Evolutionary conservation across 2,329 filamentous ascomycete species (phyloP), one percentile per base, ranked within the genome.

Genomic region (Calonectria honghensis): DNA sequence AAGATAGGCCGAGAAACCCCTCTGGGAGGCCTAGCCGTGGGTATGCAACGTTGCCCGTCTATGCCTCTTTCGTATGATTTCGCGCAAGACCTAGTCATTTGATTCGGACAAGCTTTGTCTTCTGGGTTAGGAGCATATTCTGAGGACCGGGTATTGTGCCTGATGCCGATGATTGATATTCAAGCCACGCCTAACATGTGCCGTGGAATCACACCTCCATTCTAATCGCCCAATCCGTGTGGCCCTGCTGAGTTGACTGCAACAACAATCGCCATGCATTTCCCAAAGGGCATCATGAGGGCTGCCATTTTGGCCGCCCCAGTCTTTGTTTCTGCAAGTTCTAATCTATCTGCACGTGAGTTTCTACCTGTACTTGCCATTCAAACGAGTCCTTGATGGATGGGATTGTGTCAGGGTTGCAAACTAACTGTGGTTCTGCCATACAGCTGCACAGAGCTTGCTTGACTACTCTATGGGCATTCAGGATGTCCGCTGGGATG

Each of bases 391-490:
- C 14, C 16, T 54, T 54, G 27, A 10, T 32, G 27, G 24, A 20
- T 2, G 51, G 16, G 16, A n/a, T 3, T 4, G 29, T 20, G n/a
- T 5, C 2, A 6, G 14, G 9, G 6, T 11, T 18, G 2, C 41
- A 45, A n/a, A 39, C 67, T 65, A 39, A 66, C 63, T 61, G 54
- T 69, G 24, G 61, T 32, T 14, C 5, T 20, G 24, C 11, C 24
- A 18, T 45, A 13, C 27, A 85, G 84, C 77, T 73, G 84, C 85
- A 1, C 84, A 85, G 70, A 82, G 77, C 71, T 75, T 85, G 24
- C 86, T 87, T 48, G 83, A 86, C 71, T 87, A 84, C 59, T 84
- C 85, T 1, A 86, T 87, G 85, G 73, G 78, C 14, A 82, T 87
- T 4, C 79, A 81, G 29, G 86, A 88, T 68, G 79, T 80, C 2